Evolutionary conservation across 306 rosid species (phyloP), one percentile per base, ranked within the genome.

Genomic region (Dryas drummondii): DNA sequence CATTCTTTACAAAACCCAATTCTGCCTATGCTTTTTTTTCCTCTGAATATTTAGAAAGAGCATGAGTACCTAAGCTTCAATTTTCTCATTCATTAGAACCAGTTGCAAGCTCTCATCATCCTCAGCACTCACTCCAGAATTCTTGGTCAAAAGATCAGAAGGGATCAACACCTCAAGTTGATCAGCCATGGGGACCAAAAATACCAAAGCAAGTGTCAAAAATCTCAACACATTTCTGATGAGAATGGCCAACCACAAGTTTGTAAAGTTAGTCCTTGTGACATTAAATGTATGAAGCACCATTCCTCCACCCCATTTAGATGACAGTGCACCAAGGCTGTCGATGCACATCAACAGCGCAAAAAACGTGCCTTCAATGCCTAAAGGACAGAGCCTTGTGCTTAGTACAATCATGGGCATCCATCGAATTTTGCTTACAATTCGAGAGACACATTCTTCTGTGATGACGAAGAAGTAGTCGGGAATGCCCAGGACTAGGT

Each of bases 311-410:
- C 84, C 83, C 83, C 86, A 84, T 78, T 49, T 88, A 14, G 93
- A 83, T 40, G 86, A 68, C 60, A 92, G 78, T 4, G 19, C 7
- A 8, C 91, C 97, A 6, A 79, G 66, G 76, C 93, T 92, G 60
- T 92, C 97, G 45, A 92, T 88, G 83, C 89, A 82, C 87, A 88
- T 88, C 27, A 92, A 64, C 9, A 89, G 75, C 1, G 97, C 97
- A 11, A 92, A 92, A 77, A 89, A 92, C 0, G 96, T 88, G 56
- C 97, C 97, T 75, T 89, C 97, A 37, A 92, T 92, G 51, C 97
- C 97, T 0, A 78, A 4, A 17, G 91, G 91, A 72, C 98, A 90
- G 3, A 92, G 82, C 70, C 85, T 86, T 26, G 90, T 83, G 82
- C 93, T 90, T 46, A 90, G 53, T 2, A 92, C 92, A 66, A 92